A percentile compares a stretch with the other conserved stretches of the same genome.
Conservation (phyloP, 2,329 filamentous ascomycete species). For the Cryphonectria japonica region DNA sequence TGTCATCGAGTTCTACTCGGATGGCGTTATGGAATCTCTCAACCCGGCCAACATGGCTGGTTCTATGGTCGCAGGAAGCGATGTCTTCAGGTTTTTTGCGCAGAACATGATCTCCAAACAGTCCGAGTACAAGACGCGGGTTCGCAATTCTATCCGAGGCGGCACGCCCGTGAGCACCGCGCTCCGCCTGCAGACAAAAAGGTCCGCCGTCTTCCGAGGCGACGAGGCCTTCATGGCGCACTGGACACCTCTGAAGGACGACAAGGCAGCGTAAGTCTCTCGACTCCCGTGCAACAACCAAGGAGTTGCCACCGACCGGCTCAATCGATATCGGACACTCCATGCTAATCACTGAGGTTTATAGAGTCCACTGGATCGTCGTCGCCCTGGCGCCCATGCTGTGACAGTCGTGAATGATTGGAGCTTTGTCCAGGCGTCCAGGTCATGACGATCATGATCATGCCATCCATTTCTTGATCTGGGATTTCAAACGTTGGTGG, state of each 20-base stretch:
- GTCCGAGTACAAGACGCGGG: slow-evolving; percentile 33
- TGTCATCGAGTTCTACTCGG: slow-evolving; percentile 35
- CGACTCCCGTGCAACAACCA: neutral
- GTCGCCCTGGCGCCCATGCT: slow-evolving; percentile 21
- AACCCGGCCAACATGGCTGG: slow-evolving; percentile 34
- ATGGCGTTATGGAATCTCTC: slow-evolving; percentile 33
- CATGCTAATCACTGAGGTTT: neutral
- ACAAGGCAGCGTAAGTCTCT: slow-evolving; percentile 22
- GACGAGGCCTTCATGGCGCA: slow-evolving; percentile 34
- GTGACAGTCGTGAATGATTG: neutral
- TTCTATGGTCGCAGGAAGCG: slow-evolving; percentile 32
- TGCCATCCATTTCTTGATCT: neutral
- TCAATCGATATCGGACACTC: neutral
- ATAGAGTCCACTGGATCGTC: slow-evolving; percentile 19
- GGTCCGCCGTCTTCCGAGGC: slow-evolving; percentile 35
- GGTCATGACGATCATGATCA: neutral
- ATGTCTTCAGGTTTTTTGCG: slow-evolving; percentile 36
- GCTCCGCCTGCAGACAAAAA: slow-evolving; percentile 35
- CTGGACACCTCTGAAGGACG: slow-evolving; percentile 36
- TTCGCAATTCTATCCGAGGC: slow-evolving; percentile 30
- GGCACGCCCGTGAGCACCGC: slow-evolving; percentile 40
- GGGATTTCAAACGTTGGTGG: too few relatives aligned
- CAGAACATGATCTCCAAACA: slow-evolving; percentile 34
- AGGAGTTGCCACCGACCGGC: neutral
- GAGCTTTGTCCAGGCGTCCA: neutral